Evolutionary conservation across 257 asterid genomes (phyloP).

Genomic region (Solanum arcanum): DNA sequence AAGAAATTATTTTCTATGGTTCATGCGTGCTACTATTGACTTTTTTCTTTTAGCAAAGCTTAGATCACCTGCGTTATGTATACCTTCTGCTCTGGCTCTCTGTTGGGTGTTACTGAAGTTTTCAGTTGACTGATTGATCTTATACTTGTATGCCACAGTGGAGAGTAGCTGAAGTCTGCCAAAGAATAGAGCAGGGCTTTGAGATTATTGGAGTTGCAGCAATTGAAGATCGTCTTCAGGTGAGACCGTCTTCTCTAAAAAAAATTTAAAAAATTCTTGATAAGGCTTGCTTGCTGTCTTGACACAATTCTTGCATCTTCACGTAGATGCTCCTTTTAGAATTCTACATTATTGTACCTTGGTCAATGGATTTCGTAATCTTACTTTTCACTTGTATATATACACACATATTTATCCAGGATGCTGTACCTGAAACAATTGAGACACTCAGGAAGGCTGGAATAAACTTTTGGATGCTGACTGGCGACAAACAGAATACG

Average conservation of each 20-base stretch:
- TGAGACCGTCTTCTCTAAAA: conserved; percentile 8
- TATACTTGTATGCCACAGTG: conserved; percentile 32
- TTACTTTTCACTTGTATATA: background rate
- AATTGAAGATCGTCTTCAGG: conserved; percentile 97
- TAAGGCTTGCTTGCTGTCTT: background rate
- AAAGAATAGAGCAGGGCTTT: conserved; percentile 75
- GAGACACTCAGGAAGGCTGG: conserved; percentile 89
- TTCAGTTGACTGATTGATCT: background rate
- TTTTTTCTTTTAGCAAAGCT: background rate
- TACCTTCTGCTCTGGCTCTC: background rate
- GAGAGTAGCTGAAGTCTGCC: conserved; percentile 98
- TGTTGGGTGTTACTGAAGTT: background rate
- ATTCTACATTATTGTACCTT: background rate
- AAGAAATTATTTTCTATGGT: background rate
- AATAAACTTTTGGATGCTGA: conserved; percentile 96
- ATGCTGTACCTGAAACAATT: conserved; percentile 96
- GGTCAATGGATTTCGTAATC: conserved; percentile 2
- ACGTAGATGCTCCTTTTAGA: background rate
- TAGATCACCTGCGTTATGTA: background rate
- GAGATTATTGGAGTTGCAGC: conserved; percentile 98
- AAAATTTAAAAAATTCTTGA: background rate
- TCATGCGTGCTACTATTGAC: background rate
- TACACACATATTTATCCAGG: conserved; percentile 34
- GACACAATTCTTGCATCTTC: background rate
- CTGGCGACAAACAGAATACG: conserved; percentile 95